A percentile compares a stretch with the other conserved stretches of the same genome.
phyloP scores from a whole-genome alignment of 225 moss, liverwort and hornwort species.

The Polytrichum commune region DNA sequence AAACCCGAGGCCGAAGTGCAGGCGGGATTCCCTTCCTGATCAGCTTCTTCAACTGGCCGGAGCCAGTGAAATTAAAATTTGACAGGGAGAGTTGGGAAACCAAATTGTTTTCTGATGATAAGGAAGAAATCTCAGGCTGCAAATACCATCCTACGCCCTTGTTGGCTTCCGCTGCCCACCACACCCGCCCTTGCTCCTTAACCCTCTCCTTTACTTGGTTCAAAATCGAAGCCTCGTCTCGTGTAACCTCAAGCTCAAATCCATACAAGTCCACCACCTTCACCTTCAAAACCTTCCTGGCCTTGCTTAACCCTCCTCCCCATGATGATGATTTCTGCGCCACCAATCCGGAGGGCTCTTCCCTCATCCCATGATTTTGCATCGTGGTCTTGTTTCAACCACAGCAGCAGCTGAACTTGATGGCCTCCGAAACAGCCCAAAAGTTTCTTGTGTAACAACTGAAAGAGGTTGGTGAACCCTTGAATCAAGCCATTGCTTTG shows the following conservation, averaged over 20 bases:
- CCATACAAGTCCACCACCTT: slow-evolving; percentile 80
- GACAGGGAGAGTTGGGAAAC: slow-evolving; percentile 82
- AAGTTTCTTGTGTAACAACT: not conserved
- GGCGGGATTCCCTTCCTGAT: slow-evolving; percentile 92
- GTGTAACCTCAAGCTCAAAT: slow-evolving; percentile 74
- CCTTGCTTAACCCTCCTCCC: slow-evolving; percentile 43
- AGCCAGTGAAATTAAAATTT: slow-evolving; percentile 77
- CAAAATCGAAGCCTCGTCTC: slow-evolving; percentile 77
- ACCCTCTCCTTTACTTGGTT: slow-evolving; percentile 78
- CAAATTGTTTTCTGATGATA: slow-evolving; percentile 60
- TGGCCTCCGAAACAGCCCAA: not conserved
- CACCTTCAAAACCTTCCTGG: slow-evolving; percentile 63
- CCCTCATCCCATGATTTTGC: slow-evolving; percentile 18
- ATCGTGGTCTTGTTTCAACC: slow-evolving; percentile 2
- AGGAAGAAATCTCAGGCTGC: slow-evolving; percentile 73
- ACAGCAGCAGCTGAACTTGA: not conserved
- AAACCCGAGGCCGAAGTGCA: slow-evolving; percentile 75
- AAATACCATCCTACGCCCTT: slow-evolving; percentile 95
- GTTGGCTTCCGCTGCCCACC: slow-evolving; percentile 85
- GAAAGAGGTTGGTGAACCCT: not conserved
- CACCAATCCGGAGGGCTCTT: slow-evolving; percentile 6
- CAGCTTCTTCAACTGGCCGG: slow-evolving; percentile 90
- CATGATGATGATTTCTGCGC: slow-evolving; percentile 12
- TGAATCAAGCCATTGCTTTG: slow-evolving; percentile 2
- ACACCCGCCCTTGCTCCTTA: slow-evolving; percentile 85